These are phyloP conservation scores for Pleomassaria siparia DNA, from an alignment of 2,329 filamentous ascomycete species.

Conservation along the genomic window DNA sequence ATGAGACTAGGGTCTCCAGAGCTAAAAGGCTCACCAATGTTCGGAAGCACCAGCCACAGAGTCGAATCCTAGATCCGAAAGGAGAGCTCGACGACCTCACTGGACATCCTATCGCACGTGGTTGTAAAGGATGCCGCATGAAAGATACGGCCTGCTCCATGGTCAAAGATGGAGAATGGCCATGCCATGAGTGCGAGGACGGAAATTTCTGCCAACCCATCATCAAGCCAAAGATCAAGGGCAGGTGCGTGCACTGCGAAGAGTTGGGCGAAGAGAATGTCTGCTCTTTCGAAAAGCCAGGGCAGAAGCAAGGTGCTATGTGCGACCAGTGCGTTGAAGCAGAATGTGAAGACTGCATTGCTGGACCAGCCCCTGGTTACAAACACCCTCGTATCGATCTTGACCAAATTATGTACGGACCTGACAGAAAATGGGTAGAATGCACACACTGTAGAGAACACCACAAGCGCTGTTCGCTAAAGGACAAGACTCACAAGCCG, in stretches of 20 bases:
- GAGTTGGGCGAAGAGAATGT: constrained; percentile 6
- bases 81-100: constrained; percentile 29
- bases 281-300: constrained; percentile 25
- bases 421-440: constrained; percentile 14
- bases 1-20: constrained; percentile 9
- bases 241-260: constrained; percentile 33
- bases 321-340: constrained; percentile 23
- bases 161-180: constrained; percentile 31
- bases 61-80: constrained; percentile 25
- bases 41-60: constrained; percentile 15
- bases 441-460: constrained; percentile 35
- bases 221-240: constrained; percentile 31
- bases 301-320: constrained; percentile 13
- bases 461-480: constrained; percentile 34
- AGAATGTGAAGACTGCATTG: constrained; percentile 15
- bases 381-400: constrained; percentile 20
- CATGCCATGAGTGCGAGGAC: constrained; percentile 22
- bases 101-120: constrained; percentile 36
- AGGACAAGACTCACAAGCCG: constrained; percentile 25
- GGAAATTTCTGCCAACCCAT: constrained; percentile 37
- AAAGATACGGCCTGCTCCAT: constrained; percentile 25
- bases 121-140: constrained; percentile 38
- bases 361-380: constrained; percentile 18
- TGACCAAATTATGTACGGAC: constrained; percentile 21
- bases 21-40: constrained; percentile 1